Evolutionary conservation across 139 green algal genomes (phyloP), one percentile per base, ranked within the genome.

Genomic region (Gonium pectorale): DNA sequence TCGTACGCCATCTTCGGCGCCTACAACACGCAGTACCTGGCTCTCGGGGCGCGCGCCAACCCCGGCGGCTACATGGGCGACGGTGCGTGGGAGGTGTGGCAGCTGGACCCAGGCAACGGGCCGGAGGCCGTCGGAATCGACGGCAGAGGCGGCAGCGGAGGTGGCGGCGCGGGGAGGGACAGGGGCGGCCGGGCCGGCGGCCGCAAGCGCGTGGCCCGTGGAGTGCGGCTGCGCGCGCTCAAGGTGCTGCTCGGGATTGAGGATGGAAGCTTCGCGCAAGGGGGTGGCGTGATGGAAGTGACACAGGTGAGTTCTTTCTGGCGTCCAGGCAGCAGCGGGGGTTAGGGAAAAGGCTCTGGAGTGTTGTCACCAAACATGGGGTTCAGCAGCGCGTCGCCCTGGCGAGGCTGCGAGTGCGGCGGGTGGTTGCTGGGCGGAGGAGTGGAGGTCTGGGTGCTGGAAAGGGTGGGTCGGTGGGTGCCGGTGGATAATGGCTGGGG

Each of bases 1-100:
- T 81, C 52, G 2, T 64, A 68, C 46, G 75, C 62, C 49, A 68
- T 80, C 37, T 79, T 90, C 8, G 72, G 67, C 29, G 66, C 56
- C n/a, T 80, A 87, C 56, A 87, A 87, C 72, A 75, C 86, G 43
- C 79, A 86, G 86, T 86, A 83, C 54, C 33, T 87, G 41, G 80
- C 86, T 0, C 79, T 84, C 37, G 85, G 85, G 15, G 86, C 80
- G 66, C 80, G 77, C 4, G 24, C 81, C n/a, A 87, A 87, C 31
- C 80, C 80, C 7, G 85, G 49, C 27, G 85, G 64, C 46, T 40
- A 59, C 41, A 56, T 86, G 37, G 70, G 69, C 41, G 70, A 81
- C 81, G 59, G 77, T n/a, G 43, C 43, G 31, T 83, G 77, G 77
- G 77, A 83, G 40, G 77, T 83, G 41, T 83, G 77, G 77, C 43